Conservation (phyloP, 2,329 filamentous ascomycete genomes). For the Paracorniculantispora psalliotae region DNA sequence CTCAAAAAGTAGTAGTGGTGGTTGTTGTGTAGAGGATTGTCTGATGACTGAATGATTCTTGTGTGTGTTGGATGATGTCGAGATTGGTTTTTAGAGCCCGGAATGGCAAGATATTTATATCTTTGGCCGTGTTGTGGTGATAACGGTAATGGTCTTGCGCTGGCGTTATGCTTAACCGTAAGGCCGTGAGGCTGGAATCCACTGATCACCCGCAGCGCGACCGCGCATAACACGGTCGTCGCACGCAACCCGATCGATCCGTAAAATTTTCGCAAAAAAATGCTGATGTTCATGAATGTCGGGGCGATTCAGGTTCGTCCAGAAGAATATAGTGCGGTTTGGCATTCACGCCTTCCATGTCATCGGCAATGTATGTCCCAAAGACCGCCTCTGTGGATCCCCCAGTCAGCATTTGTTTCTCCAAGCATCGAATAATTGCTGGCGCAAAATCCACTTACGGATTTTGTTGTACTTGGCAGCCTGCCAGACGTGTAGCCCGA, state of each 20-base stretch:
- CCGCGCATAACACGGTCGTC: neutral
- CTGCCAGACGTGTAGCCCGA: slow-evolving; percentile 10
- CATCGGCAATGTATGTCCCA: slow-evolving; percentile 1
- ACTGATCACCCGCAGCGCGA: neutral
- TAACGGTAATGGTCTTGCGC: neutral
- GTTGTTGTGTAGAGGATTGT: neutral
- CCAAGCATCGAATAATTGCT: neutral
- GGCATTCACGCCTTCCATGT: neutral
- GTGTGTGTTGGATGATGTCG: neutral
- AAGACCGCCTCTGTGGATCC: neutral
- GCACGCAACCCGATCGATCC: neutral
- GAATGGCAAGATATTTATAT: neutral
- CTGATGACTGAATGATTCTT: neutral
- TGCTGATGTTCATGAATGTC: too few relatives aligned
- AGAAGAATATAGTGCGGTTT: neutral
- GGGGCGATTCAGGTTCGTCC: neutral
- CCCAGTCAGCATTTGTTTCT: neutral
- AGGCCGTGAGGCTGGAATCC: neutral
- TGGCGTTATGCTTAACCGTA: slow-evolving; percentile 8
- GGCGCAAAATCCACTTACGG: too few relatives aligned
- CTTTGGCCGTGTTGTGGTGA: neutral
- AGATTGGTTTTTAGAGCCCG: neutral
- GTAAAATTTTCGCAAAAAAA: neutral
- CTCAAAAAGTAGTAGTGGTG: neutral
- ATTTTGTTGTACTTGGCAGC: slow-evolving; percentile 6